phyloP scores from a whole-genome alignment of 2,329 filamentous ascomycete genomes.

The Colletotrichum higginsianum region DNA sequence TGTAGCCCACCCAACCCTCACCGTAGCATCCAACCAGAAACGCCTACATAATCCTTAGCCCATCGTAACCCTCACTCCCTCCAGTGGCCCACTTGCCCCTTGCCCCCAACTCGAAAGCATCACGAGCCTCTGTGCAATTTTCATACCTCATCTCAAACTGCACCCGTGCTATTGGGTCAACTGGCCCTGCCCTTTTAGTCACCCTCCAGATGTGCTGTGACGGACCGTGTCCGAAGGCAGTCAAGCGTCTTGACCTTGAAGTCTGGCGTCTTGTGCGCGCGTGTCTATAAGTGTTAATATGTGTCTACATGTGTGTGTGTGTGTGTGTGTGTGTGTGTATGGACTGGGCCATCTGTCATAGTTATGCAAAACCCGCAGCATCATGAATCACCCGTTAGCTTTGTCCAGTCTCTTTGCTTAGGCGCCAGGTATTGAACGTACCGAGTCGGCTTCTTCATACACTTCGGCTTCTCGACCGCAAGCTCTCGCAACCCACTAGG shows the following conservation, averaged over 20 bases:
- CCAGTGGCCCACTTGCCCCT: constrained; percentile 13
- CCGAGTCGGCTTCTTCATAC: constrained; percentile 7
- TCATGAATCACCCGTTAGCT: constrained; percentile 27
- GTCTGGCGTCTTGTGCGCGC: constrained; percentile 21
- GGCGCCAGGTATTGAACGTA: background rate
- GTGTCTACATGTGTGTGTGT: no score
- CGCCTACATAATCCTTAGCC: constrained; percentile 41
- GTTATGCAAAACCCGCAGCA: constrained; percentile 18
- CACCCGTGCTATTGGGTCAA: constrained; percentile 38
- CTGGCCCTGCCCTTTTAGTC: constrained; percentile 30
- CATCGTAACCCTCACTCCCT: constrained; percentile 31
- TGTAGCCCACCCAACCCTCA: constrained; percentile 15
- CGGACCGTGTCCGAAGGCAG: constrained; percentile 34
- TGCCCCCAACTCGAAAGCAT: constrained; percentile 36
- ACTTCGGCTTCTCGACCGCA: constrained; percentile 16
- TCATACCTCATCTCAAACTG: constrained; percentile 41
- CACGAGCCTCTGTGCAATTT: constrained; percentile 40
- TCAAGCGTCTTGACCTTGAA: constrained; percentile 7
- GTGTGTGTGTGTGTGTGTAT: constrained; percentile 12
- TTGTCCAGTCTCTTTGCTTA: background rate
- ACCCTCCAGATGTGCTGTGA: constrained; percentile 2
- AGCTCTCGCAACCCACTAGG: constrained; percentile 31
- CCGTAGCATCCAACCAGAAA: constrained; percentile 37
- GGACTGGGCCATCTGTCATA: constrained; percentile 15
- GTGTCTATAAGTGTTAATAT: background rate